phyloP scores from a whole-genome alignment of 768 basidiomycete genomes.

The Clavulina sp. region DNA sequence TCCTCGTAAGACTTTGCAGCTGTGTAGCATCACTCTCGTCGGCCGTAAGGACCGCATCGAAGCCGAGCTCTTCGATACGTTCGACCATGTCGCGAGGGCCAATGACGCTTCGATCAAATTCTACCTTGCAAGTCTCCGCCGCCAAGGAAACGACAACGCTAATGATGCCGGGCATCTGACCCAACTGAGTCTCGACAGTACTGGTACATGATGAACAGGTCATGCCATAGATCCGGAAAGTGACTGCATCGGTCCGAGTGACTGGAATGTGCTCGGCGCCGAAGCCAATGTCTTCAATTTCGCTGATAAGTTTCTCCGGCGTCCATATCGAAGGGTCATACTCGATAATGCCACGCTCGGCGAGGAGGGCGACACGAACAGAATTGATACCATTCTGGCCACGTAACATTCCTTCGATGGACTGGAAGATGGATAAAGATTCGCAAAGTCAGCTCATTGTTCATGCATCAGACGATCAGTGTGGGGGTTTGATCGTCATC shows the following conservation, averaged over 20 bases:
- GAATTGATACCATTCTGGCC: constrained; percentile 77
- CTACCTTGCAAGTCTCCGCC: constrained; percentile 55
- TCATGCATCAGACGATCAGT: too few species aligned
- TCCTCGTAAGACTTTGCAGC: constrained; percentile 65
- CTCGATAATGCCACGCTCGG: constrained; percentile 82
- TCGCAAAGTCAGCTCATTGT: background rate
- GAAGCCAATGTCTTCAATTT: constrained; percentile 87
- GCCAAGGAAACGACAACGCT: constrained; percentile 57
- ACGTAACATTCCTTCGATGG: constrained; percentile 71
- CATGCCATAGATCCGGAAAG: constrained; percentile 79
- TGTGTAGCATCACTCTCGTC: constrained; percentile 72
- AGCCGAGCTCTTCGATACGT: constrained; percentile 73
- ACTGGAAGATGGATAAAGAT: too few species aligned
- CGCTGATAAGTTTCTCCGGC: constrained; percentile 63
- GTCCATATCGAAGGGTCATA: constrained; percentile 76
- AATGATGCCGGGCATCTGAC: constrained; percentile 52
- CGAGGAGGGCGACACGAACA: constrained; percentile 89
- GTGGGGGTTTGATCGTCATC: too few species aligned
- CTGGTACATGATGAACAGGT: constrained; percentile 70
- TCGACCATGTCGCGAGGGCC: constrained; percentile 81
- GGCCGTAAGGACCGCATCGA: constrained; percentile 62
- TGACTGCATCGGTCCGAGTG: constrained; percentile 44
- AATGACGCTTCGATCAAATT: constrained; percentile 55
- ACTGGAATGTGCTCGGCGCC: constrained; percentile 65
- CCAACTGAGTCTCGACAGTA: constrained; percentile 55